Conservation (phyloP, 106 monocot species). For the Phalaenopsis equestris region DNA sequence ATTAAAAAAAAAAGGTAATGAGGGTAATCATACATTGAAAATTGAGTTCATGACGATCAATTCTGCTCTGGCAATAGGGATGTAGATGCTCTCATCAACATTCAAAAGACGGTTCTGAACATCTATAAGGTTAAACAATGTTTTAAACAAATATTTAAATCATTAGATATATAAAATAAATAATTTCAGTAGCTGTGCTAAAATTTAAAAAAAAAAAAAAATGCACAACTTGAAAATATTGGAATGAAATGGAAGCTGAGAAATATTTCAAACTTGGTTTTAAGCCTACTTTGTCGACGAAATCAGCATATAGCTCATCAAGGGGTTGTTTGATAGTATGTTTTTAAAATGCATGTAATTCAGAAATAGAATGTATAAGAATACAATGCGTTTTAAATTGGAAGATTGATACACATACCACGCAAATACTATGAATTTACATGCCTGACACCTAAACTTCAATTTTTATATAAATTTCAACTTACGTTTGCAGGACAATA, state of each 20-base stretch:
- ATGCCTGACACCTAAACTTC: no score
- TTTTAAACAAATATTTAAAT: neutral
- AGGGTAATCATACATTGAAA: conserved; percentile 53
- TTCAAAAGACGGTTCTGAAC: conserved; percentile 77
- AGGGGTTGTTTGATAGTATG: neutral
- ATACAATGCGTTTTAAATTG: no score
- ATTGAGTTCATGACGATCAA: conserved; percentile 54
- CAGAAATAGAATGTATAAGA: no score
- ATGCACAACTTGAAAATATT: neutral
- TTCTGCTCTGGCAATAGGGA: conserved; percentile 74
- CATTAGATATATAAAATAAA: neutral
- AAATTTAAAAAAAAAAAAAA: neutral
- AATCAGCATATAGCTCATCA: neutral
- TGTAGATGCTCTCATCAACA: conserved; percentile 86
- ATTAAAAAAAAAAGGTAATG: neutral
- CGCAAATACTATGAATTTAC: no score
- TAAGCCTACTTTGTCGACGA: neutral
- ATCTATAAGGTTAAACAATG: conserved; percentile 29
- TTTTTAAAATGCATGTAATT: no score
- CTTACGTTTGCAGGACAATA: no score
- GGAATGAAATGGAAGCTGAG: neutral
- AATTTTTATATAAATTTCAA: no score
- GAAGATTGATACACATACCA: no score
- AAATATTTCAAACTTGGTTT: neutral
- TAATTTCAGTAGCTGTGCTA: neutral